Percentiles rank a stretch among this genome's conserved stretches.
These are phyloP conservation scores for Aureobasidium sp. DNA, from an alignment of 2,329 filamentous ascomycete genomes.

Conservation along the genomic window DNA sequence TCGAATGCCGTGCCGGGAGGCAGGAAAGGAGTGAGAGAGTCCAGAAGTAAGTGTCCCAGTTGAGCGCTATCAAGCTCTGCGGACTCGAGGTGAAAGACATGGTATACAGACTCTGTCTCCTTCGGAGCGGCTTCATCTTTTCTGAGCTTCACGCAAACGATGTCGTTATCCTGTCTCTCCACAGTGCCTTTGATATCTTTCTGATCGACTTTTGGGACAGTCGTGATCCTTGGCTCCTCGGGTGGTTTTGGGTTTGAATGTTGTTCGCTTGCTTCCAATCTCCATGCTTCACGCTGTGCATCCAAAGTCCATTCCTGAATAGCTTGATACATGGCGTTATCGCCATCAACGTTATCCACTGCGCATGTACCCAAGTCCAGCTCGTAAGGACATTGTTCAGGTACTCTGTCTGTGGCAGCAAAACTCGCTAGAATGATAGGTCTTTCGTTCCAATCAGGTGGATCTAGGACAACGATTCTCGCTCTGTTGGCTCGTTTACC, in stretches of 20 bases:
- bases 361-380: not conserved
- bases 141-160: not conserved
- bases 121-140: not conserved
- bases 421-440: not conserved
- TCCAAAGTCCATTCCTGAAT: not conserved
- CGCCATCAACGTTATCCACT: not conserved
- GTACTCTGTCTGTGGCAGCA: not conserved
- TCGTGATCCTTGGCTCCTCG: not conserved
- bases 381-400: not conserved
- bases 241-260: not conserved
- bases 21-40: not conserved
- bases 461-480: not conserved
- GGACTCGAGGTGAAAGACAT: not conserved
- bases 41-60: not conserved
- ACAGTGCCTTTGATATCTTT: not conserved
- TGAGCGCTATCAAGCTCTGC: not conserved
- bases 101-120: not conserved
- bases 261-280: constrained; percentile 4
- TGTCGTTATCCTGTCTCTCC: not conserved
- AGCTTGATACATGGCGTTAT: not conserved
- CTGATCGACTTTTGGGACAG: not conserved
- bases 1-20: not conserved
- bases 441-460: not conserved
- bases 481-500: not conserved
- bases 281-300: not conserved